Percentiles rank a stretch among this genome's conserved stretches.
phyloP scores from a whole-genome alignment of 31 red algal genomes.

The Asparagopsis taxiformis region DNA sequence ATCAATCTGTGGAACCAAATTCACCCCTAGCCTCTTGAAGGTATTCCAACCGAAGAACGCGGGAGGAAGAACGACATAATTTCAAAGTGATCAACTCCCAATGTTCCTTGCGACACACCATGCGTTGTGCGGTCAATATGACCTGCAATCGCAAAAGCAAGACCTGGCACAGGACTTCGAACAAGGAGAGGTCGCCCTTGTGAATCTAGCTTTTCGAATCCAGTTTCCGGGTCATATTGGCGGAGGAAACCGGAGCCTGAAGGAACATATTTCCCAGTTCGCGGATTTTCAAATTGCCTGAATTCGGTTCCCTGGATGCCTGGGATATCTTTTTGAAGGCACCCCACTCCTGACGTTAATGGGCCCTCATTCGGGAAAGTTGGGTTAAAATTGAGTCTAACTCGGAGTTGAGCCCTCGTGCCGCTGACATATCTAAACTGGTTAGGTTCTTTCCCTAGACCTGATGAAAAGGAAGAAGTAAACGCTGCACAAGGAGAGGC shows the following conservation, averaged over 20 bases:
- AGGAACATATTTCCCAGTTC: background rate
- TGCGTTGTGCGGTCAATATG: conserved; percentile 17
- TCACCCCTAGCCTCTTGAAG: too few species aligned
- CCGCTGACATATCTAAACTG: background rate
- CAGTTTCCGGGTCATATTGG: conserved; percentile 10
- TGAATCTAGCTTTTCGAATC: conserved; percentile 1
- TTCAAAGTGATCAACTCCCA: conserved; percentile 16
- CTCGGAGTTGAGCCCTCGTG: background rate
- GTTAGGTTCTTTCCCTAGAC: conserved; percentile 9
- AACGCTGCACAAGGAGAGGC: background rate
- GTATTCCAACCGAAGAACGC: too few species aligned
- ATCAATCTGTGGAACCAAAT: too few species aligned
- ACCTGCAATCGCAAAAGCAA: conserved; percentile 4
- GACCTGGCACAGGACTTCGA: conserved; percentile 1
- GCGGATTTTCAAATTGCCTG: background rate
- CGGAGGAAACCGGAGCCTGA: conserved; percentile 1
- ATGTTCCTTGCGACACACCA: conserved; percentile 1
- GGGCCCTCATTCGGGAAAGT: conserved; percentile 8
- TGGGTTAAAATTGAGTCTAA: conserved; percentile 20
- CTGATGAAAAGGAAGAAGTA: conserved; percentile 8
- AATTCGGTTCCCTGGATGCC: conserved; percentile 6
- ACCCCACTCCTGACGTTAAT: background rate
- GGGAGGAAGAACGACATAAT: conserved; percentile 9
- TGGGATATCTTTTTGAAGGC: conserved; percentile 18
- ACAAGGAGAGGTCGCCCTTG: background rate